phyloP scores from a whole-genome alignment of 2,329 filamentous ascomycete genomes.

The Epichloe bromicola region DNA sequence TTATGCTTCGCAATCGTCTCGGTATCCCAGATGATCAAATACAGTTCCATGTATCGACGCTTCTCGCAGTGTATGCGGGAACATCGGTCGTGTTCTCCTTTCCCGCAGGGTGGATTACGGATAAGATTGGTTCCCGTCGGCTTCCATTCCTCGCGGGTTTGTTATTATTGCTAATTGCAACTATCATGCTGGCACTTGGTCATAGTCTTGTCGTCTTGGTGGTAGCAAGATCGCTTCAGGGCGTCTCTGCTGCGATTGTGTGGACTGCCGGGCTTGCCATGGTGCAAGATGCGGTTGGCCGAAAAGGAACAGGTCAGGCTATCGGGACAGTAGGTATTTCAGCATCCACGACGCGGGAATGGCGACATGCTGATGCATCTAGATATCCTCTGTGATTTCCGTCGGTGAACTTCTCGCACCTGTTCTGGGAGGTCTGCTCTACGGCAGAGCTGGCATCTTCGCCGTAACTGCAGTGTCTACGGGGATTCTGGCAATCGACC shows the following conservation, averaged over 20 bases:
- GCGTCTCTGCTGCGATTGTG: neutral
- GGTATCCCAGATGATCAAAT: neutral
- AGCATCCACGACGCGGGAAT: neutral
- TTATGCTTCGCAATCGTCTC: slow-evolving; percentile 5
- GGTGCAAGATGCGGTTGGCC: neutral
- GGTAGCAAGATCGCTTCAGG: neutral
- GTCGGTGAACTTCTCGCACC: neutral
- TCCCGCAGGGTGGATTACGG: neutral
- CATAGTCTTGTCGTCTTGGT: neutral
- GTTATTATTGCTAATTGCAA: neutral
- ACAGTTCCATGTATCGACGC: neutral
- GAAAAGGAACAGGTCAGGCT: neutral
- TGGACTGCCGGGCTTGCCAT: neutral
- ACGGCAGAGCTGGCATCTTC: neutral
- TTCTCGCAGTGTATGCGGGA: slow-evolving; percentile 1
- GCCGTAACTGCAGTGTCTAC: neutral
- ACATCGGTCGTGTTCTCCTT: neutral
- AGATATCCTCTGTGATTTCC: neutral
- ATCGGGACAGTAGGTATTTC: neutral
- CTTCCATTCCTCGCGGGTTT: neutral
- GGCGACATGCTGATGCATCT: neutral
- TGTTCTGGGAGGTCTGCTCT: neutral
- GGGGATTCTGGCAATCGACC: neutral
- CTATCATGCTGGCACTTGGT: neutral
- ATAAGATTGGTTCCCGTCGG: neutral